These are phyloP conservation scores for Lachnum nothofagi DNA, from an alignment of 2,329 filamentous ascomycete species.

Conservation along the genomic window DNA sequence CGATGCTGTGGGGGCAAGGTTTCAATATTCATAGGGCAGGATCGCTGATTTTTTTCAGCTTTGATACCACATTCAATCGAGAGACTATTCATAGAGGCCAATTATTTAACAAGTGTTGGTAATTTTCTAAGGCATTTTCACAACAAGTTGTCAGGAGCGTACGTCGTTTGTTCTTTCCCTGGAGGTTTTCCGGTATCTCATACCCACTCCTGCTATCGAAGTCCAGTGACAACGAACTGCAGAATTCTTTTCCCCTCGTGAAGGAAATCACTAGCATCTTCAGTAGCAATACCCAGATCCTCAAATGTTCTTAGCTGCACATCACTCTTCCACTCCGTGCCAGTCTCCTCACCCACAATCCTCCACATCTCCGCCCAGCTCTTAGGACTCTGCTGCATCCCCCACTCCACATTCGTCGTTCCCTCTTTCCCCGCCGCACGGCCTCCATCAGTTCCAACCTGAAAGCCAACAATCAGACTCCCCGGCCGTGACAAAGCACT, in stretches of 20 bases:
- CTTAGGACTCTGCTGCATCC: not conserved
- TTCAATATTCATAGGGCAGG: too few species aligned
- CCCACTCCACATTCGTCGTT: not conserved
- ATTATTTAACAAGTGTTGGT: too few species aligned
- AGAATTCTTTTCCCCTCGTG: not conserved
- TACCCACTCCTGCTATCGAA: too few species aligned
- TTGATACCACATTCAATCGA: too few species aligned
- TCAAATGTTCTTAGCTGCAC: slow-evolving; percentile 2
- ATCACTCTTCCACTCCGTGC: slow-evolving; percentile 21
- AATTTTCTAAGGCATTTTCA: too few species aligned
- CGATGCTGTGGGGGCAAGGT: too few species aligned
- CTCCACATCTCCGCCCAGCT: slow-evolving; percentile 7
- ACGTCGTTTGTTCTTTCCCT: too few species aligned
- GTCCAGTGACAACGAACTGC: not conserved
- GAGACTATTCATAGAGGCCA: too few species aligned
- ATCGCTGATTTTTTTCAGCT: too few species aligned
- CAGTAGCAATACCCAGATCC: slow-evolving; percentile 14
- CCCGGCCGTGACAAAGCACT: not conserved
- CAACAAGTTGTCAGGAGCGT: too few species aligned
- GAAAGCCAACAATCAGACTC: not conserved
- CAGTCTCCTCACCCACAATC: slow-evolving; percentile 11
- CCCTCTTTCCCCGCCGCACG: not conserved
- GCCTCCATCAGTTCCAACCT: not conserved
- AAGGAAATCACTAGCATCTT: too few species aligned
- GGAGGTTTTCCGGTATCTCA: too few species aligned